Conservation (phyloP, 306 rosid genomes). For the Oemleria cerasiformis region DNA sequence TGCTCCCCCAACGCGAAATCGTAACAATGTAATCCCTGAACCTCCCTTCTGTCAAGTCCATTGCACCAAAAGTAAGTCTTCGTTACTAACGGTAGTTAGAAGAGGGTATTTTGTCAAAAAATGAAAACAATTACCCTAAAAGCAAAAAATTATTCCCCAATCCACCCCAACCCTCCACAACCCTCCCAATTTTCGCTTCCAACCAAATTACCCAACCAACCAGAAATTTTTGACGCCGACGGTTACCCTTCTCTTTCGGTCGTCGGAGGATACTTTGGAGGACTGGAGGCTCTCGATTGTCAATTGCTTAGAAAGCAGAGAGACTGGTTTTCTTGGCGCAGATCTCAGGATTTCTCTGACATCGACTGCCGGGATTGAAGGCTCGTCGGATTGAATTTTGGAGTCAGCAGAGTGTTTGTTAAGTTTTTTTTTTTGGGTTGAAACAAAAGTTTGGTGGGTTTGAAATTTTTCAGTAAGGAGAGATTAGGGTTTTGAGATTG, state of each 20-base stretch:
- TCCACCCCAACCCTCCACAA: too few species aligned
- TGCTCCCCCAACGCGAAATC: too few species aligned
- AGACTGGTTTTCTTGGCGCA: not conserved
- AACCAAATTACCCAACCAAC: too few species aligned
- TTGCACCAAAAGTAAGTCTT: too few species aligned
- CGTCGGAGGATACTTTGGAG: not conserved
- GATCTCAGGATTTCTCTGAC: conserved; percentile 4
- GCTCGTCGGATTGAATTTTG: conserved; percentile 7
- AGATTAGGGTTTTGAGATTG: conserved; percentile 5
- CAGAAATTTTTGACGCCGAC: not conserved
- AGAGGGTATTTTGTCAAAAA: too few species aligned
- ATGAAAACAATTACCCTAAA: too few species aligned
- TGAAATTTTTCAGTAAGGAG: conserved; percentile 5
- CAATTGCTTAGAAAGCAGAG: not conserved
- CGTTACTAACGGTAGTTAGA: too few species aligned
- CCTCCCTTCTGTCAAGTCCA: too few species aligned
- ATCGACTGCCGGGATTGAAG: not conserved
- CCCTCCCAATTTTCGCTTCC: too few species aligned
- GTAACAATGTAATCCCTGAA: too few species aligned
- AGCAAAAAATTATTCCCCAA: too few species aligned
- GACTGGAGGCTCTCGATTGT: not conserved
- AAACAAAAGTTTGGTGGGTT: conserved; percentile 3
- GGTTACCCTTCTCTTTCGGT: not conserved
- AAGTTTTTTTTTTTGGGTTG: not conserved
- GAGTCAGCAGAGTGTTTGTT: conserved; percentile 10